Evolutionary conservation across 441 rosid species (phyloP).

Genomic region (Melianthus villosus): DNA sequence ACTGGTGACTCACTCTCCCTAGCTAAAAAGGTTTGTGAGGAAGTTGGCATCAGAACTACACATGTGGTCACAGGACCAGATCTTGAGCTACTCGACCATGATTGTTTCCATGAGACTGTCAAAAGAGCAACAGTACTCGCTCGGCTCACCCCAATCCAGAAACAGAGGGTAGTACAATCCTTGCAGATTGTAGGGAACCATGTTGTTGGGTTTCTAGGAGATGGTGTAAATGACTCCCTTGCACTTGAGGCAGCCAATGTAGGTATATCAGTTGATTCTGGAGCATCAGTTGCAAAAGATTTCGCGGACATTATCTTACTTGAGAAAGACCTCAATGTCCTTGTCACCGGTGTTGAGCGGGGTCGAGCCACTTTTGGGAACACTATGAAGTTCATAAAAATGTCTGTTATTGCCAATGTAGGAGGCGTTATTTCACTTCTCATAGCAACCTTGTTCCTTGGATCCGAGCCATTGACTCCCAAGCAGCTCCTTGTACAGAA

Average conservation of each 20-base stretch:
- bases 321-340: slow-evolving; percentile 44
- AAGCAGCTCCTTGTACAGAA: slow-evolving; percentile 50
- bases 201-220: slow-evolving; percentile 57
- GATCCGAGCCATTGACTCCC: slow-evolving; percentile 43
- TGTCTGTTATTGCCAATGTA: slow-evolving; percentile 49
- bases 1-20: slow-evolving; percentile 60
- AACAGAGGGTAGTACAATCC: slow-evolving; percentile 49
- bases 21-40: slow-evolving; percentile 43
- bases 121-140: slow-evolving; percentile 54
- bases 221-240: slow-evolving; percentile 52
- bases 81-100: slow-evolving; percentile 43
- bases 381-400: slow-evolving; percentile 57
- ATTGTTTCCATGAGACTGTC: slow-evolving; percentile 40
- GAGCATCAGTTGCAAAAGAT: slow-evolving; percentile 56
- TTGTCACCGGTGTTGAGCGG: slow-evolving; percentile 35
- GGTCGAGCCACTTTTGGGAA: slow-evolving; percentile 52
- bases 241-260: slow-evolving; percentile 56
- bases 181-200: slow-evolving; percentile 40
- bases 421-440: slow-evolving; percentile 46
- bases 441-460: slow-evolving; percentile 30
- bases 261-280: slow-evolving; percentile 57
- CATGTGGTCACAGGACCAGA: slow-evolving; percentile 59
- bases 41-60: slow-evolving; percentile 54
- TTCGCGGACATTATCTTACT: slow-evolving; percentile 50
- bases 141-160: slow-evolving; percentile 52